Conservation (phyloP, 352 stramenopile species). For the Phytophthora capsici region DNA sequence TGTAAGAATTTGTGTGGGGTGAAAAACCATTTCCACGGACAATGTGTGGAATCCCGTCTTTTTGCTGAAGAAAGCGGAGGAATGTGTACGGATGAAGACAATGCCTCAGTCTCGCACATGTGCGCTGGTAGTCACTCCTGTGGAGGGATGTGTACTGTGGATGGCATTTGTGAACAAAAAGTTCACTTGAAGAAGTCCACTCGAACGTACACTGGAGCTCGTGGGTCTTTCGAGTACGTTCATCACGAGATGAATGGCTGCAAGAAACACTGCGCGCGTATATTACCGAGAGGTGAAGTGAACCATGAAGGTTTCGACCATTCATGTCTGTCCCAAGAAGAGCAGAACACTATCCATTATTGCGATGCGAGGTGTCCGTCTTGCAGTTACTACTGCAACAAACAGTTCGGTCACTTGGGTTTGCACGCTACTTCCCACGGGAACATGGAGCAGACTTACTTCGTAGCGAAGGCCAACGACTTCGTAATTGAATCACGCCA, state of each 20-base stretch:
- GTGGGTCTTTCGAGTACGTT: conserved; percentile 61
- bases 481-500: conserved; percentile 55
- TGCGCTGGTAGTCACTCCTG: conserved; percentile 51
- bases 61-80: conserved; percentile 32
- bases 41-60: conserved; percentile 8
- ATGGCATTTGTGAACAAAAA: conserved; percentile 69
- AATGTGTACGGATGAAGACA: background rate
- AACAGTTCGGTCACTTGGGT: conserved; percentile 51
- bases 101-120: conserved; percentile 42
- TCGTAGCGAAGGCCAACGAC: conserved; percentile 53
- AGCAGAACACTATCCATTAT: conserved; percentile 47
- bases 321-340: conserved; percentile 37
- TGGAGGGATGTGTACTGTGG: conserved; percentile 44
- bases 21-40: conserved; percentile 65
- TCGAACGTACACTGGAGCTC: conserved; percentile 52
- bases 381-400: conserved; percentile 74
- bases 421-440: conserved; percentile 63
- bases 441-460: conserved; percentile 78
- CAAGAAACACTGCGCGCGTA: conserved; percentile 55
- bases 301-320: conserved; percentile 40
- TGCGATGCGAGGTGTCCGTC: conserved; percentile 59
- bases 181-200: conserved; percentile 60
- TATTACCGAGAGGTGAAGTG: conserved; percentile 40
- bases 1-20: conserved; percentile 47
- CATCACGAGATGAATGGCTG: conserved; percentile 75